These are phyloP conservation scores for Verticillium dahliae DNA, from an alignment of 2,329 filamentous ascomycete genomes.

Conservation along the genomic window DNA sequence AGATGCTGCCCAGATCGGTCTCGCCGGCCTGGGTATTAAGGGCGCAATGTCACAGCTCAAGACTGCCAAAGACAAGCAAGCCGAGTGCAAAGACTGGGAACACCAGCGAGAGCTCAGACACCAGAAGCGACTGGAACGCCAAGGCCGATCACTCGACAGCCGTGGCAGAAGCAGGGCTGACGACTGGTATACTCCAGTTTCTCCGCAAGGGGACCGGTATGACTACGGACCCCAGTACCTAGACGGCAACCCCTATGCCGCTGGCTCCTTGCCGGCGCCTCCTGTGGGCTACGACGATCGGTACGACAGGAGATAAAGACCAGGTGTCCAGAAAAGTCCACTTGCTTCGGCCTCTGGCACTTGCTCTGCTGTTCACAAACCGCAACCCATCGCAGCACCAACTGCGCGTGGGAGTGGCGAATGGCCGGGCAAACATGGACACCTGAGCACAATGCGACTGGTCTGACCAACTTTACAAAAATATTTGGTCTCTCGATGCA, in stretches of 20 bases:
- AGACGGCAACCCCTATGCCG: constrained; percentile 40
- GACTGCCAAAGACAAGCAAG: constrained; percentile 42
- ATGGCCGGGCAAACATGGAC: background rate
- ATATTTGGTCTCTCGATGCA: background rate
- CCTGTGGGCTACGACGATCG: constrained; percentile 25
- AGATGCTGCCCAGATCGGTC: constrained; percentile 52
- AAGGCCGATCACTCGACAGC: constrained; percentile 17
- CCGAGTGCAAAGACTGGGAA: constrained; percentile 43
- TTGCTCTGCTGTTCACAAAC: background rate
- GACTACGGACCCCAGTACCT: constrained; percentile 34
- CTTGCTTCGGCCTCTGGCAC: background rate
- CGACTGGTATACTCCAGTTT: constrained; percentile 35
- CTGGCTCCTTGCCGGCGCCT: constrained; percentile 32
- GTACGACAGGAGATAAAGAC: constrained; percentile 23
- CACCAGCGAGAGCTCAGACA: constrained; percentile 43
- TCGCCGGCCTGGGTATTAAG: constrained; percentile 52
- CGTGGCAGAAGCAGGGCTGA: constrained; percentile 33
- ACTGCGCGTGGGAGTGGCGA: too few species aligned
- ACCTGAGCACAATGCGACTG: background rate
- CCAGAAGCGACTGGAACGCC: constrained; percentile 35
- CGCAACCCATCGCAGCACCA: too few species aligned
- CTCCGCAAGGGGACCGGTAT: constrained; percentile 29
- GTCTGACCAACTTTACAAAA: background rate
- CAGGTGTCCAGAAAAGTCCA: background rate
- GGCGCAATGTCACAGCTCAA: constrained; percentile 50